phyloP scores from a whole-genome alignment of 495 filamentous ascomycete species.

The Letharia columbiana region DNA sequence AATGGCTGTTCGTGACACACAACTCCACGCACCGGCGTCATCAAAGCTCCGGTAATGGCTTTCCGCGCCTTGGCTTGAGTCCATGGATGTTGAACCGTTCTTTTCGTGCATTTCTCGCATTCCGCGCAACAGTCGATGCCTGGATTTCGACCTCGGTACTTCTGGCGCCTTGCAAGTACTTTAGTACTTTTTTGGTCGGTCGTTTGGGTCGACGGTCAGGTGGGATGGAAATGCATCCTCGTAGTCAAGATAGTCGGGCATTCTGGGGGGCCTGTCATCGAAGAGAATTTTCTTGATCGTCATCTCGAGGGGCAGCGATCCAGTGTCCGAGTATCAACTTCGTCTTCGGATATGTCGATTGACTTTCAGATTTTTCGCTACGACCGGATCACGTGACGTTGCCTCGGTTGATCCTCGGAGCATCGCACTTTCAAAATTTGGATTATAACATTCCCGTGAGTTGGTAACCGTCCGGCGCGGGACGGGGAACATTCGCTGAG shows the following conservation, averaged over 20 bases:
- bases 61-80: neutral
- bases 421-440: too few relatives aligned
- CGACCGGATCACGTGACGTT: too few relatives aligned
- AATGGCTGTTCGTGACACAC: neutral
- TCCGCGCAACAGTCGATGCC: neutral
- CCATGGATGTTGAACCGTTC: neutral
- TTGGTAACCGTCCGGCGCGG: too few relatives aligned
- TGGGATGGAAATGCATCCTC: neutral
- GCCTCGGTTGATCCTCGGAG: too few relatives aligned
- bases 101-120: neutral
- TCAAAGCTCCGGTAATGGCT: neutral
- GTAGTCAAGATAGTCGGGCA: neutral
- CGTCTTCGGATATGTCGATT: too few relatives aligned
- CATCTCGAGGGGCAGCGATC: neutral
- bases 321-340: neutral
- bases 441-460: too few relatives aligned
- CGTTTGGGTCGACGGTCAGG: neutral
- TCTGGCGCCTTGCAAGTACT: neutral
- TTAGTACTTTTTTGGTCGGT: neutral
- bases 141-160: neutral
- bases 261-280: neutral
- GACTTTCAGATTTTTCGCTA: too few relatives aligned
- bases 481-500: too few relatives aligned
- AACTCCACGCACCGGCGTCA: neutral
- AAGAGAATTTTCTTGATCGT: neutral